Conservation (phyloP, 495 filamentous ascomycete genomes). For the Recurvomyces mirabilis region DNA sequence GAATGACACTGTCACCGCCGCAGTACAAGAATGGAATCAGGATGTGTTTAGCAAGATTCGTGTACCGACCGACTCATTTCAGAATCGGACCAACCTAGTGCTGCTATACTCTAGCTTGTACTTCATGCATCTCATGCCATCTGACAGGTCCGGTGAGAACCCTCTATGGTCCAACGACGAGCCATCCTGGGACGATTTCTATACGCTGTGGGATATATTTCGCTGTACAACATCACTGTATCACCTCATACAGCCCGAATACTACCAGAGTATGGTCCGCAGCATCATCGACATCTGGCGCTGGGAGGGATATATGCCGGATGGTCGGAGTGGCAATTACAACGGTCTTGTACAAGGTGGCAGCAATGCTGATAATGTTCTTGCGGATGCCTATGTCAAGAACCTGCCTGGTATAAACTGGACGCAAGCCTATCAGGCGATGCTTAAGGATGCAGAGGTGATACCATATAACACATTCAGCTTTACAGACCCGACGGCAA, state of each 20-base stretch:
- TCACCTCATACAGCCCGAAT: conserved; percentile 27
- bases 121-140: conserved; percentile 30
- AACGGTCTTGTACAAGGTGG: conserved; percentile 32
- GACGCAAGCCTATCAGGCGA: conserved; percentile 29
- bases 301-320: conserved; percentile 29
- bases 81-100: conserved; percentile 25
- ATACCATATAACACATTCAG: conserved; percentile 26
- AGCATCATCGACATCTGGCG: conserved; percentile 29
- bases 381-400: conserved; percentile 34
- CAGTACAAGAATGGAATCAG: conserved; percentile 26
- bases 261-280: conserved; percentile 25
- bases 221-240: conserved; percentile 25
- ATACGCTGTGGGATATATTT: conserved; percentile 31
- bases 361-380: conserved; percentile 31
- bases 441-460: conserved; percentile 30
- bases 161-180: conserved; percentile 27
- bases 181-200: conserved; percentile 31
- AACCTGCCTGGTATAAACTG: conserved; percentile 27
- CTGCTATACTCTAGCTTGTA: conserved; percentile 29
- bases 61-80: conserved; percentile 16
- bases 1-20: conserved; percentile 21
- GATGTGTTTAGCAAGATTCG: conserved; percentile 30
- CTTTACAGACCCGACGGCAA: conserved; percentile 5
- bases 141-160: conserved; percentile 29
- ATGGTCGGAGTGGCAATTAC: conserved; percentile 27